These are phyloP conservation scores for Trypanosoma theileri DNA, from an alignment of 208 protist genomes.

Conservation along the genomic window DNA sequence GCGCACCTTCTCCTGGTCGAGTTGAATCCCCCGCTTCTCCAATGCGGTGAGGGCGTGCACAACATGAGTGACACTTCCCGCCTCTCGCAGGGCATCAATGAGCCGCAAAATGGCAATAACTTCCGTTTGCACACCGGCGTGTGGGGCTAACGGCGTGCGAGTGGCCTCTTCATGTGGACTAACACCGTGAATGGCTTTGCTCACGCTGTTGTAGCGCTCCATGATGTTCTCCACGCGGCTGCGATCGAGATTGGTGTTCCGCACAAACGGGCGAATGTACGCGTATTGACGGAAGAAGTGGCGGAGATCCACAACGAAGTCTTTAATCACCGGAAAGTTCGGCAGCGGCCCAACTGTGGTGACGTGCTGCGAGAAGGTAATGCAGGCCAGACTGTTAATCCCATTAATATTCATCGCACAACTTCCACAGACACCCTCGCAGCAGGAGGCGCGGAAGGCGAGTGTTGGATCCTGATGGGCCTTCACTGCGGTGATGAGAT, in stretches of 20 bases:
- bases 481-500: conserved; percentile 89
- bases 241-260: conserved; percentile 84
- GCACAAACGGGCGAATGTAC: conserved; percentile 88
- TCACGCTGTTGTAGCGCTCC: conserved; percentile 72
- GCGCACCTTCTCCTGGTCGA: conserved; percentile 50
- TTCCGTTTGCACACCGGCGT: conserved; percentile 28
- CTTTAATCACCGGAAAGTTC: conserved; percentile 92
- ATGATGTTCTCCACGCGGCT: conserved; percentile 79
- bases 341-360: conserved; percentile 87
- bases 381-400: conserved; percentile 91
- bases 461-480: conserved; percentile 91
- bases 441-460: conserved; percentile 90
- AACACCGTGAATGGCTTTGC: conserved; percentile 60
- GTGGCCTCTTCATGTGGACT: conserved; percentile 38
- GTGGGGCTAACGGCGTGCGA: conserved; percentile 11
- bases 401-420: conserved; percentile 95
- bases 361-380: conserved; percentile 81
- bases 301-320: conserved; percentile 90
- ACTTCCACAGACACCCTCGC: conserved; percentile 92
- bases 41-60: conserved; percentile 54
- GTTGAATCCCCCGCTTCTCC: conserved; percentile 43
- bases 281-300: conserved; percentile 92
- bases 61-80: conserved; percentile 66
- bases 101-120: conserved; percentile 51
- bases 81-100: conserved; percentile 57